Evolutionary conservation across 306 rosid genomes (phyloP).

Genomic region (Casuarina cunninghamiana): DNA sequence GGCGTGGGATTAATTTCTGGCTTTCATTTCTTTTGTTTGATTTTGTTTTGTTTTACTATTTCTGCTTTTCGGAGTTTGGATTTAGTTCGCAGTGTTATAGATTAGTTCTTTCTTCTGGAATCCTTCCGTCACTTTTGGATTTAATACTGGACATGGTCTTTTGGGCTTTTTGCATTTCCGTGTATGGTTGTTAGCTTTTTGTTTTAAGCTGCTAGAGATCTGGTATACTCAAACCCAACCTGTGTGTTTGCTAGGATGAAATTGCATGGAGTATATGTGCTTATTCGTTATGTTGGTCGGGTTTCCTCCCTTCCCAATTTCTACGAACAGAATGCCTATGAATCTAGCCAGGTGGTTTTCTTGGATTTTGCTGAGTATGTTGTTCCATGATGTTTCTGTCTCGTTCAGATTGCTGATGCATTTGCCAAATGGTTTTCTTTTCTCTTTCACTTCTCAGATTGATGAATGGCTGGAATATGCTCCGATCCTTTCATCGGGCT

Average conservation of each 20-base stretch:
- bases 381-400: conserved; percentile 8
- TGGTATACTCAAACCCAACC: neutral
- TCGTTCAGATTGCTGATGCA: conserved; percentile 2
- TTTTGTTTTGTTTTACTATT: neutral
- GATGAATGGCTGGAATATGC: conserved; percentile 85
- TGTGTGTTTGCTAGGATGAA: conserved; percentile 44
- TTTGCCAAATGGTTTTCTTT: conserved; percentile 1
- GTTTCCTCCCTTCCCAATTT: conserved; percentile 54
- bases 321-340: conserved; percentile 61
- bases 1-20: neutral
- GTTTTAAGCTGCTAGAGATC: neutral
- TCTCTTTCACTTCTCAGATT: conserved; percentile 45
- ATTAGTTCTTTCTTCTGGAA: neutral
- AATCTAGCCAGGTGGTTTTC: conserved; percentile 64
- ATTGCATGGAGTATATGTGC: conserved; percentile 60
- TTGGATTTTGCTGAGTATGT: neutral
- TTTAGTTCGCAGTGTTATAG: neutral
- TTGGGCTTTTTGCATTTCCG: neutral
- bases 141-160: neutral
- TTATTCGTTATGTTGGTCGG: conserved; percentile 68
- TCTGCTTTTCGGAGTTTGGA: neutral
- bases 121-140: neutral
- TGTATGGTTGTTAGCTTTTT: neutral
- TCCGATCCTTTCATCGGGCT: conserved; percentile 62
- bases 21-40: neutral